Evolutionary conservation across 2,329 filamentous ascomycete species (phyloP).

Genomic region (Aurifilum marmelostoma): DNA sequence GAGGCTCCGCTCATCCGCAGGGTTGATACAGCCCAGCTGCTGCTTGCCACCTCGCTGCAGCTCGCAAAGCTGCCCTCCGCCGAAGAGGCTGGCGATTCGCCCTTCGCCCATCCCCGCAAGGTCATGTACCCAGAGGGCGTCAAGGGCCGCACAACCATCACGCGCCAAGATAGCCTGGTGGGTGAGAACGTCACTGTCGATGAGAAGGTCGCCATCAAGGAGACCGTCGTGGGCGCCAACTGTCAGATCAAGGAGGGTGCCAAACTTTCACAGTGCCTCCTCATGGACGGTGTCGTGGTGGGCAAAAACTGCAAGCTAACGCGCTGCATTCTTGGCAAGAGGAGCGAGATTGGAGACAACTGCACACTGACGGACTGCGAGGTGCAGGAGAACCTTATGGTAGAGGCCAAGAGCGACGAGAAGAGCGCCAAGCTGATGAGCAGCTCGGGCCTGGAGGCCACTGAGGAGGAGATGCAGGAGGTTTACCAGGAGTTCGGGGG

Average conservation of each 20-base stretch:
- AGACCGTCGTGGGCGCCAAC: slow-evolving; percentile 83
- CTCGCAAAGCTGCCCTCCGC: slow-evolving; percentile 81
- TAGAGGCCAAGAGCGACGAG: slow-evolving; percentile 75
- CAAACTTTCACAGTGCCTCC: slow-evolving; percentile 80
- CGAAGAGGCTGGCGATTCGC: slow-evolving; percentile 67
- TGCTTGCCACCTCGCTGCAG: slow-evolving; percentile 80
- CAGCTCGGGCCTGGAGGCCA: slow-evolving; percentile 67
- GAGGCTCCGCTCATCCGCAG: slow-evolving; percentile 74
- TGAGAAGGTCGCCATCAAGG: slow-evolving; percentile 89
- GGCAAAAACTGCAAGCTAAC: slow-evolving; percentile 84
- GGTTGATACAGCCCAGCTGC: slow-evolving; percentile 82
- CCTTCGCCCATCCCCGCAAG: slow-evolving; percentile 78
- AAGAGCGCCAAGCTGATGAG: slow-evolving; percentile 71
- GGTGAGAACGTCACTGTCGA: slow-evolving; percentile 88
- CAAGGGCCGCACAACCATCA: slow-evolving; percentile 79
- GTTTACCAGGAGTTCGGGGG: slow-evolving; percentile 44
- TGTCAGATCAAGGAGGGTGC: slow-evolving; percentile 87
- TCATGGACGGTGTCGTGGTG: slow-evolving; percentile 91
- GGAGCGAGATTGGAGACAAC: slow-evolving; percentile 81
- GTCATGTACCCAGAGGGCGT: slow-evolving; percentile 83
- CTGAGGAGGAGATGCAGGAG: slow-evolving; percentile 63
- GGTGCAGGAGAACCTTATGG: slow-evolving; percentile 85
- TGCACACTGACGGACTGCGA: slow-evolving; percentile 85
- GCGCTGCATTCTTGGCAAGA: slow-evolving; percentile 81
- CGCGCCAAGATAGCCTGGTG: slow-evolving; percentile 78